Conservation (phyloP, 352 stramenopile species). For the Pythium apleroticum region DNA sequence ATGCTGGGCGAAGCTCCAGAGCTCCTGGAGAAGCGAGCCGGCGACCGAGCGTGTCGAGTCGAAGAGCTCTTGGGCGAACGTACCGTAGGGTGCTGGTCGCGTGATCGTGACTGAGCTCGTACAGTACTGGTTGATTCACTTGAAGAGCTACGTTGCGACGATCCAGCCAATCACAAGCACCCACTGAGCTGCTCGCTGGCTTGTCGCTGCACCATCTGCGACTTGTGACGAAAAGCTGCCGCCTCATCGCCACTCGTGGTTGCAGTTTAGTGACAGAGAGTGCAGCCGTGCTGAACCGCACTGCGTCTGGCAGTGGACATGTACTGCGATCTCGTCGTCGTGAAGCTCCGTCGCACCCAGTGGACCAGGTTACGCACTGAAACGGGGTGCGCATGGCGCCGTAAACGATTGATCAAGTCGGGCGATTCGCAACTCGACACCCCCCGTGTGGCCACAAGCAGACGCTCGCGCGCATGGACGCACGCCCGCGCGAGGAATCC, state of each 20-base stretch:
- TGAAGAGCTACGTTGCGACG: constrained; percentile 4
- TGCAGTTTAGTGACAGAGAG: neutral
- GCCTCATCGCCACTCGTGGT: no score
- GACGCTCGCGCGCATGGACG: neutral
- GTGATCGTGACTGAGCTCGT: neutral
- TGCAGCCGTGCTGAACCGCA: neutral
- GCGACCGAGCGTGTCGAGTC: neutral
- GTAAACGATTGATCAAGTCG: neutral
- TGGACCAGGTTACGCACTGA: neutral
- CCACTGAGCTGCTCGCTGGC: neutral
- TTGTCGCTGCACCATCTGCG: neutral
- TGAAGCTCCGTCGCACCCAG: neutral
- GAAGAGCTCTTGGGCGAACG: neutral
- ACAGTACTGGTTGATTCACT: neutral
- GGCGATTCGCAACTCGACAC: neutral
- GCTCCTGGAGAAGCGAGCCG: neutral
- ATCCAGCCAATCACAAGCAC: neutral
- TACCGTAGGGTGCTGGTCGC: neutral
- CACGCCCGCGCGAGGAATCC: neutral
- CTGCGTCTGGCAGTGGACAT: neutral
- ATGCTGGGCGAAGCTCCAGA: neutral
- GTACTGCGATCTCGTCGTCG: neutral
- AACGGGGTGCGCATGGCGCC: neutral
- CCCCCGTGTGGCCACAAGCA: neutral
- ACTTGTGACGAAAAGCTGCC: neutral